phyloP scores from a whole-genome alignment of 2,329 filamentous ascomycete species.

The Thelonectria olida region DNA sequence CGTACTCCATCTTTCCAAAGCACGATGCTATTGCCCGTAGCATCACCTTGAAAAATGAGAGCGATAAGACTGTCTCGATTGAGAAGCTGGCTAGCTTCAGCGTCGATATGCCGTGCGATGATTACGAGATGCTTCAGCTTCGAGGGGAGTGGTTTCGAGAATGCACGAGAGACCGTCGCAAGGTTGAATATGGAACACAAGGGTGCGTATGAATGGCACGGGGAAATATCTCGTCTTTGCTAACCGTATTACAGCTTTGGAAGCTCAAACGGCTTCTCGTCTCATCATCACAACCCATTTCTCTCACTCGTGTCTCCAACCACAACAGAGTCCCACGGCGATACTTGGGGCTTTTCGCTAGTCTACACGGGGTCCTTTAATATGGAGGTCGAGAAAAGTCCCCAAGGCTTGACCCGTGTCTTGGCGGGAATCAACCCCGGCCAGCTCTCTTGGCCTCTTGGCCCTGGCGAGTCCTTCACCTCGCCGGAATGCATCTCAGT shows the following conservation, averaged over 20 bases:
- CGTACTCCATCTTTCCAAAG: slow-evolving; percentile 70
- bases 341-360: slow-evolving; percentile 72
- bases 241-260: slow-evolving; percentile 57
- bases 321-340: slow-evolving; percentile 68
- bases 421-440: slow-evolving; percentile 68
- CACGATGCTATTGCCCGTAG: slow-evolving; percentile 70
- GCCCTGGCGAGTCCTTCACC: slow-evolving; percentile 63
- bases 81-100: slow-evolving; percentile 69
- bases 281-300: slow-evolving; percentile 72
- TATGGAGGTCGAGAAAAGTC: slow-evolving; percentile 69
- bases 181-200: slow-evolving; percentile 65
- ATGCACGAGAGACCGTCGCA: slow-evolving; percentile 61
- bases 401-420: slow-evolving; percentile 68
- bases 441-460: slow-evolving; percentile 67
- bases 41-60: slow-evolving; percentile 68
- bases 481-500: slow-evolving; percentile 71
- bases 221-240: not conserved
- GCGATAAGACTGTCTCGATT: slow-evolving; percentile 60
- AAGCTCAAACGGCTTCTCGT: slow-evolving; percentile 69
- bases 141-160: slow-evolving; percentile 72
- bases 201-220: slow-evolving; percentile 50
- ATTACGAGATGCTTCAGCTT: slow-evolving; percentile 70
- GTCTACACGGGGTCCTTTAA: slow-evolving; percentile 72
- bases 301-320: slow-evolving; percentile 63
- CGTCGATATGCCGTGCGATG: slow-evolving; percentile 66